Evolutionary conservation across 345 rosid genomes (phyloP), one percentile per base, ranked within the genome.

Genomic region (Schrenkiella parvula): DNA sequence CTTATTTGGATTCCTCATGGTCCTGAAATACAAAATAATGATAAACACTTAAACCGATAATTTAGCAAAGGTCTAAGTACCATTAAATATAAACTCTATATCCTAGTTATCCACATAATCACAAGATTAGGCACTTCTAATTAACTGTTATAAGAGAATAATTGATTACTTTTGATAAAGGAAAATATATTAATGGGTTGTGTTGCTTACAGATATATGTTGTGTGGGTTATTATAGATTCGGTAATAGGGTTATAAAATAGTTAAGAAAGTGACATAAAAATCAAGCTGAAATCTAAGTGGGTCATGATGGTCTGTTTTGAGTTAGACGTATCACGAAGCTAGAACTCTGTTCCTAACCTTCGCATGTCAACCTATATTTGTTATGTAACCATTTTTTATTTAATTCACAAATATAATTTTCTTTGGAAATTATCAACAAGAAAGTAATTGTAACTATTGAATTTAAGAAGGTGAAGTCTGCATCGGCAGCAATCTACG

Each of bases 261-360:
- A 54, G 54, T 26, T 54, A 25, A 4, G 44, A 64, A 41, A 65
- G 29, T 26, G 66, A 65, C 41, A 18, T 59, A 58, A 59, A 58
- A 38, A 66, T 74, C 78, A 74, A 66, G 14, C 22, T 58, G 60
- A 58, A 58, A 74, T 66, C 78, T 38, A 74, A 66, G 78, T 74
- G 73, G 78, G 78, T 57, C 78, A 66, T 21, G 6, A 12, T 59
- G 72, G 61, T 74, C 73, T 74, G 54, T 48, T 46, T 37, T 57
- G 67, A 66, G 50, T 29, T 57, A 28, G 78, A 74, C 58, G 67
- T 66, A 57, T 74, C 78, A 57, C 1, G 44, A 74, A 66, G 32
- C 52, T 74, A 74, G 26, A 14, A 34, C 72, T 55, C 58, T 65
- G 34, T 42, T 54, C 22, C 39, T 43, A 31, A 43, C 29, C 4